phyloP scores from a whole-genome alignment of 1,139 yeast species.

The Candida neerlandica region DNA sequence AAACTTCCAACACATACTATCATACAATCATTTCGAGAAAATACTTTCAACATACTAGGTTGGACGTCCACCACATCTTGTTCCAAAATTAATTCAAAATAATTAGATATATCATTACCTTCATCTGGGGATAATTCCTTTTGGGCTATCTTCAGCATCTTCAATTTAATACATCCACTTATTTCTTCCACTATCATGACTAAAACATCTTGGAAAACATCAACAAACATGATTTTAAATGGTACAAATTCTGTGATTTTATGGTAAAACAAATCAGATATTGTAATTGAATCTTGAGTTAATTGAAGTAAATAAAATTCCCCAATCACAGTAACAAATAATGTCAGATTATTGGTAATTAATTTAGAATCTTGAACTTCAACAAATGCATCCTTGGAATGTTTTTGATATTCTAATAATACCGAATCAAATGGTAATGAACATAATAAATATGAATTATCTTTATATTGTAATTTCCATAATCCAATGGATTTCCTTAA shows the following conservation, averaged over 20 bases:
- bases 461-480: slow-evolving; percentile 20
- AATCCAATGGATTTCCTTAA: slow-evolving; percentile 30
- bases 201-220: slow-evolving; percentile 16
- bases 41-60: slow-evolving; percentile 22
- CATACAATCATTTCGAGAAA: slow-evolving; percentile 6
- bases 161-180: neutral
- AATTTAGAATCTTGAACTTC: slow-evolving; percentile 29
- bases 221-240: slow-evolving; percentile 20
- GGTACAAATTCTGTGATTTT: slow-evolving; percentile 12
- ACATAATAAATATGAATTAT: slow-evolving; percentile 31
- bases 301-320: slow-evolving; percentile 29
- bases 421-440: slow-evolving; percentile 42
- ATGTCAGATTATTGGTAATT: slow-evolving; percentile 15
- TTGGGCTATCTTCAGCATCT: neutral
- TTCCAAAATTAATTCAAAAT: slow-evolving; percentile 2
- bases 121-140: neutral
- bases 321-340: slow-evolving; percentile 17
- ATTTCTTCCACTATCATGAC: slow-evolving; percentile 19
- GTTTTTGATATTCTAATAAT: slow-evolving; percentile 32
- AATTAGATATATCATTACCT: neutral
- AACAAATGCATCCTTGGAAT: slow-evolving; percentile 21
- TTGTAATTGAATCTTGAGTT: slow-evolving; percentile 26
- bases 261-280: slow-evolving; percentile 23
- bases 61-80: slow-evolving; percentile 14
- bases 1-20: slow-evolving; percentile 23